phyloP scores from a whole-genome alignment of 305 asterid genomes.

The Fraxinus sp. region DNA sequence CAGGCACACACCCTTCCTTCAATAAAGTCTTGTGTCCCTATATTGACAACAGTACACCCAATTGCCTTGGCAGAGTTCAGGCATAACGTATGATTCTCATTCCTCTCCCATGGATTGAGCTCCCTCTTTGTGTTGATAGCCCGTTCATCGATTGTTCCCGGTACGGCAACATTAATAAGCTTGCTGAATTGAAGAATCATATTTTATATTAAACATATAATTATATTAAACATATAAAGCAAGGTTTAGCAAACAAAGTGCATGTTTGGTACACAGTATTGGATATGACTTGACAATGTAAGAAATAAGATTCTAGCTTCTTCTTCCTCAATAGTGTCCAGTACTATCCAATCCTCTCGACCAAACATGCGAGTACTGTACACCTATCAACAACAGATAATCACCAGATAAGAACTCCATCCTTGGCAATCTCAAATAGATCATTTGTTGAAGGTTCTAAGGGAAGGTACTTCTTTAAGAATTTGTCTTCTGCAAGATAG shows the following conservation, averaged over 20 bases:
- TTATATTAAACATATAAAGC: neutral
- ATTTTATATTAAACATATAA: neutral
- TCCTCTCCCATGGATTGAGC: conserved; percentile 86
- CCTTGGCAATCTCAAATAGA: conserved; percentile 68
- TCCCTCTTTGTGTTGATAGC: conserved; percentile 66
- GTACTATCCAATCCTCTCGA: neutral
- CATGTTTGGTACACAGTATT: neutral
- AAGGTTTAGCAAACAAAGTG: neutral
- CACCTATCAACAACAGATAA: conserved; percentile 13
- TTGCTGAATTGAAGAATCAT: conserved; percentile 39
- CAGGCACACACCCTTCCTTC: conserved; percentile 62
- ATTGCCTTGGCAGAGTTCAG: conserved; percentile 86
- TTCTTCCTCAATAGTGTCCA: neutral
- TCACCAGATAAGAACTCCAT: conserved; percentile 81
- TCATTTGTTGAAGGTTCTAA: conserved; percentile 62
- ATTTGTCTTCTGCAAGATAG: conserved; percentile 57
- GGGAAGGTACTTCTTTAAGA: conserved; percentile 57
- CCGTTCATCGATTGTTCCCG: conserved; percentile 75
- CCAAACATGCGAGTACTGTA: neutral
- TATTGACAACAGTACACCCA: conserved; percentile 79
- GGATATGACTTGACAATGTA: neutral
- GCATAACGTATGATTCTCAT: conserved; percentile 77
- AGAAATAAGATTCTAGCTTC: neutral
- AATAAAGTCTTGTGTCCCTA: conserved; percentile 72
- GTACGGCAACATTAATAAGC: conserved; percentile 75